These are phyloP conservation scores for Rhynchosporium secalis DNA, from an alignment of 2,329 filamentous ascomycete genomes.

Conservation along the genomic window DNA sequence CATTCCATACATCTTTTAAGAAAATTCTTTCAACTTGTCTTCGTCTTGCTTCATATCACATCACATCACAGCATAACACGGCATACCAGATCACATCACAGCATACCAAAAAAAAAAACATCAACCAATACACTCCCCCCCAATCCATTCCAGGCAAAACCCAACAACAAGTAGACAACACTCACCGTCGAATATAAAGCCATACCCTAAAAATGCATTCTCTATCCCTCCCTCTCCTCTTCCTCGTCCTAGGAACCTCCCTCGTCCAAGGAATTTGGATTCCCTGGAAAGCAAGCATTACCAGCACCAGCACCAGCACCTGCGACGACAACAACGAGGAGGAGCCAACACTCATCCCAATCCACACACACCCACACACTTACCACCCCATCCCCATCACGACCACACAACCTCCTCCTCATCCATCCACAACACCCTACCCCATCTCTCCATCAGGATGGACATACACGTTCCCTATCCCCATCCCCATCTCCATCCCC, in stretches of 20 bases:
- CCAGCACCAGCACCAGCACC: not conserved
- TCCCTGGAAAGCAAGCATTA: not conserved
- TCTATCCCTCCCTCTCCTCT: not conserved
- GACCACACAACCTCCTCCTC: too few relatives aligned
- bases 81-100: too few relatives aligned
- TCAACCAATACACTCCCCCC: not conserved
- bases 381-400: too few relatives aligned
- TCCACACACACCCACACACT: too few relatives aligned
- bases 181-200: not conserved
- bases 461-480: not conserved
- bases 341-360: not conserved
- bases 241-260: not conserved
- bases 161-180: not conserved
- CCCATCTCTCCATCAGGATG: not conserved
- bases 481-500: not conserved
- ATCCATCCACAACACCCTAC: not conserved
- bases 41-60: not conserved
- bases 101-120: too few relatives aligned
- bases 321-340: not conserved
- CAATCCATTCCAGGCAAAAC: not conserved
- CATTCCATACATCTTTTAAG: not conserved
- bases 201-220: conserved; percentile 10
- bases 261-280: not conserved
- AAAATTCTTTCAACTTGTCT: too few relatives aligned
- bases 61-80: too few relatives aligned